Conservation (phyloP, 2,329 filamentous ascomycete genomes). For the Colletotrichum agaves region DNA sequence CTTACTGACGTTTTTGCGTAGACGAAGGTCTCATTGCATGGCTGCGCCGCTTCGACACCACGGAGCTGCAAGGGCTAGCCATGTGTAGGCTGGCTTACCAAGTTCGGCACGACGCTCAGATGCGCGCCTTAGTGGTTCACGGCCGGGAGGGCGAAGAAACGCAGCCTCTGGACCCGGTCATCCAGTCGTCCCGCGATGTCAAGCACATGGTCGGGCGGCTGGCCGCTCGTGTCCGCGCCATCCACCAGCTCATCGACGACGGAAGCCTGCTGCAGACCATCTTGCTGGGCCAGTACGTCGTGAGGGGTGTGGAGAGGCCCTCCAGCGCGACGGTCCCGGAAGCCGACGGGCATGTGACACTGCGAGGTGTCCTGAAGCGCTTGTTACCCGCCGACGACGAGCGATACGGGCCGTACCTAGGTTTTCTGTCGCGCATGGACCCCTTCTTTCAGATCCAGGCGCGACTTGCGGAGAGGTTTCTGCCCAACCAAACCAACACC, state of each 20-base stretch:
- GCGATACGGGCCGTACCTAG: constrained; percentile 29
- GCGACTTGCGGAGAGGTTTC: constrained; percentile 43
- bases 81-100: not conserved
- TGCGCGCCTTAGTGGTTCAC: constrained; percentile 13
- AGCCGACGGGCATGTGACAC: constrained; percentile 43
- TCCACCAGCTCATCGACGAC: constrained; percentile 50
- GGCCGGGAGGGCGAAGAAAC: not conserved
- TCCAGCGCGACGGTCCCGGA: constrained; percentile 38
- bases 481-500: constrained; percentile 41
- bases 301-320: constrained; percentile 40
- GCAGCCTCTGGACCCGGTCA: not conserved
- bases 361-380: constrained; percentile 46
- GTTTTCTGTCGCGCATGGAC: constrained; percentile 43
- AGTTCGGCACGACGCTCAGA: constrained; percentile 21
- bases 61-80: not conserved
- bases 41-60: not conserved
- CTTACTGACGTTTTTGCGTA: too few relatives aligned
- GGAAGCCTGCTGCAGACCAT: constrained; percentile 42
- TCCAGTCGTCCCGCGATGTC: constrained; percentile 43
- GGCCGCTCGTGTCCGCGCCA: constrained; percentile 53
- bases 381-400: constrained; percentile 42
- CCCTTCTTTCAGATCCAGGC: constrained; percentile 40
- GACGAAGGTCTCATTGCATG: not conserved
- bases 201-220: constrained; percentile 58
- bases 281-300: constrained; percentile 35